phyloP scores from a whole-genome alignment of 2,329 filamentous ascomycete genomes.

The Penicillium oxalicum region DNA sequence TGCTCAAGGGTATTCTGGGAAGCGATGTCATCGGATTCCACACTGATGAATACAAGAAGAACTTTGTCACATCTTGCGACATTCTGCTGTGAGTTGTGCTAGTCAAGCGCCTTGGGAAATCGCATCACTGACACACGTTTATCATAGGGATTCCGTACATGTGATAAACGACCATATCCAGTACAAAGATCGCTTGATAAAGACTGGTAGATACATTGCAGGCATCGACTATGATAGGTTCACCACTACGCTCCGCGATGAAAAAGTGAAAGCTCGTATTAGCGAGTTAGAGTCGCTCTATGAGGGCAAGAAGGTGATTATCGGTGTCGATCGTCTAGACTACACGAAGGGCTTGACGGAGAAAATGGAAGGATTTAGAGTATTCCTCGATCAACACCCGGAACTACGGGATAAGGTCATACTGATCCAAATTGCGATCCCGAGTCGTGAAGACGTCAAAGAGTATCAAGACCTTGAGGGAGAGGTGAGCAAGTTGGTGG shows the following conservation, averaged over 20 bases:
- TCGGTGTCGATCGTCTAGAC: slow-evolving; percentile 84
- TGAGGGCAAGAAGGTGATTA: slow-evolving; percentile 79
- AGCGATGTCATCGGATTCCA: slow-evolving; percentile 93
- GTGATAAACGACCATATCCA: slow-evolving; percentile 48
- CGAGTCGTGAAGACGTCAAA: slow-evolving; percentile 76
- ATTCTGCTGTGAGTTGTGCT: slow-evolving; percentile 61
- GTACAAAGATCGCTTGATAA: slow-evolving; percentile 72
- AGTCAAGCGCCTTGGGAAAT: not conserved
- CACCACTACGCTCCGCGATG: not conserved
- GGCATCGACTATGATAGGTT: slow-evolving; percentile 82
- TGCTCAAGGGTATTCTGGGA: slow-evolving; percentile 73
- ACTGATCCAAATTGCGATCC: slow-evolving; percentile 87
- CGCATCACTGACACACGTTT: not conserved
- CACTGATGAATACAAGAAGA: slow-evolving; percentile 89
- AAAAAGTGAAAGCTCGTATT: slow-evolving; percentile 67
- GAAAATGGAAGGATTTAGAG: slow-evolving; percentile 82
- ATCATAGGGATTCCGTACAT: not conserved
- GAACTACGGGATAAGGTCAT: slow-evolving; percentile 93
- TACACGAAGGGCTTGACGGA: slow-evolving; percentile 97
- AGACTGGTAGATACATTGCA: slow-evolving; percentile 83
- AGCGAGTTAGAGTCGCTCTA: slow-evolving; percentile 72
- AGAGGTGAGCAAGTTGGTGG: slow-evolving; percentile 86
- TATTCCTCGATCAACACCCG: slow-evolving; percentile 82
- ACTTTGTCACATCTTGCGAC: slow-evolving; percentile 84
- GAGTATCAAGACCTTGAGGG: slow-evolving; percentile 91